Evolutionary conservation across 2,329 filamentous ascomycete species (phyloP).

Genomic region (Colletotrichum tofieldiae): DNA sequence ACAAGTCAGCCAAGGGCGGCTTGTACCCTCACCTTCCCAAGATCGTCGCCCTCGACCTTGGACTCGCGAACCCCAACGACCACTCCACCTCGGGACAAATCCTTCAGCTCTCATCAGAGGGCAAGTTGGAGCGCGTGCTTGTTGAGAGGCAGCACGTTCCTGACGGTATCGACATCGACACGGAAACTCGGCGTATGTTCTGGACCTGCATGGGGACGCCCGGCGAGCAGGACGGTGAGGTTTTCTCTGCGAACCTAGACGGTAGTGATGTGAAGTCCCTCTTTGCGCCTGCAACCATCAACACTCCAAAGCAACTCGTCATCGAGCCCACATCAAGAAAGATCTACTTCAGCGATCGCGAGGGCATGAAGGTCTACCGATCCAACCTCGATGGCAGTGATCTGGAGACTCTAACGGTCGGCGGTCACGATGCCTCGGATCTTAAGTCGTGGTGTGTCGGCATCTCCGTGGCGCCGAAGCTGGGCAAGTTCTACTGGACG

Average conservation of each 20-base stretch:
- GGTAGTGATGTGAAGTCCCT: constrained; percentile 62
- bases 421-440: constrained; percentile 52
- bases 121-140: constrained; percentile 45
- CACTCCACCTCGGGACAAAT: constrained; percentile 19
- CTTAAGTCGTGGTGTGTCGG: constrained; percentile 69
- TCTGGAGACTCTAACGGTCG: constrained; percentile 59
- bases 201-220: constrained; percentile 67
- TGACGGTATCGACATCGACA: constrained; percentile 61
- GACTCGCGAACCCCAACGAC: not conserved
- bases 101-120: constrained; percentile 45
- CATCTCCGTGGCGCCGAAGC: constrained; percentile 61
- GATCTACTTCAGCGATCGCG: constrained; percentile 62
- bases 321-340: constrained; percentile 50
- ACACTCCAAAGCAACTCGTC: constrained; percentile 66
- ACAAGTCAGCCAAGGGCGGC: constrained; percentile 59
- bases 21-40: constrained; percentile 53
- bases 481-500: constrained; percentile 70
- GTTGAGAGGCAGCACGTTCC: constrained; percentile 52
- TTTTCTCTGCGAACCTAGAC: constrained; percentile 64
- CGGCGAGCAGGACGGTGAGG: constrained; percentile 57
- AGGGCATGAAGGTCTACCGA: constrained; percentile 59
- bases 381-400: constrained; percentile 57
- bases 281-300: constrained; percentile 58
- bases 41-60: constrained; percentile 27
- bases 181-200: constrained; percentile 56